Conservation (phyloP, 306 rosid species). For the Urtica urens region DNA sequence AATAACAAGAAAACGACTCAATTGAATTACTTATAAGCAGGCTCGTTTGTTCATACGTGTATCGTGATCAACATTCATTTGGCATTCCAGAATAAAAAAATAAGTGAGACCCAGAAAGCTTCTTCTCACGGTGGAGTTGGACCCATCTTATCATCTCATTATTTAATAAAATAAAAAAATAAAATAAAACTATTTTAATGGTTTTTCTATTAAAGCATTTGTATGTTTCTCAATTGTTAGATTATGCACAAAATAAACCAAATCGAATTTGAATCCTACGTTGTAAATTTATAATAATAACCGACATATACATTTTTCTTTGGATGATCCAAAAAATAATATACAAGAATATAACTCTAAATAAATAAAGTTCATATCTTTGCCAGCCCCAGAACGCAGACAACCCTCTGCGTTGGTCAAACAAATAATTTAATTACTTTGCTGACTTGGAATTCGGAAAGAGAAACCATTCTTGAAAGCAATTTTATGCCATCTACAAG, state of each 20-base stretch:
- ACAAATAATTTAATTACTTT: not conserved
- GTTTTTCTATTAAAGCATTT: too few species aligned
- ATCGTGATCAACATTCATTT: not conserved
- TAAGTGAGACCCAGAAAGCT: constrained; percentile 2
- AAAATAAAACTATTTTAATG: not conserved
- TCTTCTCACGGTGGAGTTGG: not conserved
- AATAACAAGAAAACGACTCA: not conserved
- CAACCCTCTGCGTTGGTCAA: not conserved
- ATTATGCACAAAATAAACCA: too few species aligned
- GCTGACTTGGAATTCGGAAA: not conserved
- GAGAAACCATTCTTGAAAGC: not conserved
- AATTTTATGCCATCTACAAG: not conserved
- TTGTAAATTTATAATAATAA: too few species aligned
- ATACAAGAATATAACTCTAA: too few species aligned
- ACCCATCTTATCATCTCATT: not conserved
- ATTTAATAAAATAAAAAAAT: not conserved
- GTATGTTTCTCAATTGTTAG: too few species aligned
- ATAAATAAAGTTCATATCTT: too few species aligned
- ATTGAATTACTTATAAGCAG: not conserved
- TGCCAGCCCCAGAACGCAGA: not conserved
- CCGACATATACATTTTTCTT: too few species aligned
- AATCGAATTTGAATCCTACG: too few species aligned
- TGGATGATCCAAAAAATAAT: too few species aligned
- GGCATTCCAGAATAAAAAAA: too few species aligned
- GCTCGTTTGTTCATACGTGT: not conserved